These are phyloP conservation scores for Parietaria judaica DNA, from an alignment of 306 rosid genomes.

Conservation along the genomic window DNA sequence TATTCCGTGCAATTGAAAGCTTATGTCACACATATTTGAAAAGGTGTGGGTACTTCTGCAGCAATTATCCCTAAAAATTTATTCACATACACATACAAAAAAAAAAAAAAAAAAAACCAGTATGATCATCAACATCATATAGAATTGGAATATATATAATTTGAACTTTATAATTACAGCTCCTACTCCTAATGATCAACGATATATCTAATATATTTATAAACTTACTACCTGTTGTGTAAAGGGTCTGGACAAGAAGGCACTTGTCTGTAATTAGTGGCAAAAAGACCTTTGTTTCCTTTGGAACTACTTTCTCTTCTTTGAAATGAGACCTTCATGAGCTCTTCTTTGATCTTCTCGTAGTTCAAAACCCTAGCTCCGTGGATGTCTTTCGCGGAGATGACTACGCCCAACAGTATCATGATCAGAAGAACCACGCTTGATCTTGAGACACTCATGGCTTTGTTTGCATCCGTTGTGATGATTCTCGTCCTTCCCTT, in stretches of 20 bases:
- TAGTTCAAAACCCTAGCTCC: conserved; percentile 27
- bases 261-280: conserved; percentile 42
- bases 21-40: too few relatives aligned
- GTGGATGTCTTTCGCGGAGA: conserved; percentile 15
- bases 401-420: conserved; percentile 34
- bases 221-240: conserved; percentile 58
- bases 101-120: too few relatives aligned
- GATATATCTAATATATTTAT: neutral
- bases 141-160: conserved; percentile 2
- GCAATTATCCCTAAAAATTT: too few relatives aligned
- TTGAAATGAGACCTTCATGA: conserved; percentile 23
- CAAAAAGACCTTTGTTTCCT: conserved; percentile 27
- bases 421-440: conserved; percentile 29
- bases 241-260: conserved; percentile 79
- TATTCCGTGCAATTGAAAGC: too few relatives aligned
- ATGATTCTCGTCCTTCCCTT: neutral
- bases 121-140: neutral
- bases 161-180: conserved; percentile 10
- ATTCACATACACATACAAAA: too few relatives aligned
- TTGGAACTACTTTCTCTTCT: conserved; percentile 2
- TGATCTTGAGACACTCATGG: conserved; percentile 15
- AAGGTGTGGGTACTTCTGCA: too few relatives aligned
- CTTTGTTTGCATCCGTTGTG: neutral
- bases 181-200: neutral
- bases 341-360: conserved; percentile 21